Percentiles rank a stretch among this genome's conserved stretches.
These are phyloP conservation scores for Clohesyomyces aquaticus DNA, from an alignment of 495 filamentous ascomycete genomes.

Conservation along the genomic window DNA sequence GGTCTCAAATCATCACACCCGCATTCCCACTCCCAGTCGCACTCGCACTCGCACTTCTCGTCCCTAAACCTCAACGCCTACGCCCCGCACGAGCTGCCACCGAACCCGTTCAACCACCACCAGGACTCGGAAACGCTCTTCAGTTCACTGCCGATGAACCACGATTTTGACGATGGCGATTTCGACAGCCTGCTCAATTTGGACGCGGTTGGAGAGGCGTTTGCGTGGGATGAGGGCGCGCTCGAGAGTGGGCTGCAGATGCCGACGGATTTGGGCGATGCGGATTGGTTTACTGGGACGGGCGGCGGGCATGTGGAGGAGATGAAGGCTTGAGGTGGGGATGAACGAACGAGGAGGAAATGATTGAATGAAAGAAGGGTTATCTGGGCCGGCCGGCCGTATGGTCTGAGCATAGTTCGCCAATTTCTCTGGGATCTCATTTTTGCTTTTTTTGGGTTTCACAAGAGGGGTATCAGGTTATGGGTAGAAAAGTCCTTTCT, in stretches of 20 bases:
- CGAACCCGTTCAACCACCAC: slow-evolving; percentile 36
- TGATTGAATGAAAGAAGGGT: background rate
- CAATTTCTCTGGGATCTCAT: too few relatives aligned
- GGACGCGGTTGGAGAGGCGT: slow-evolving; percentile 39
- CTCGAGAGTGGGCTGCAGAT: slow-evolving; percentile 39
- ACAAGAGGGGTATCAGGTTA: too few relatives aligned
- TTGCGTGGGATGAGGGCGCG: slow-evolving; percentile 36
- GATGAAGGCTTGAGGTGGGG: slow-evolving; percentile 1
- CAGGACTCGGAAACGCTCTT: slow-evolving; percentile 37
- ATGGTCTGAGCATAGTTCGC: too few relatives aligned
- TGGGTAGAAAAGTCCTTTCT: slow-evolving; percentile 6
- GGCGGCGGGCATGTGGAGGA: slow-evolving; percentile 46
- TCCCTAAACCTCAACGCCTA: background rate
- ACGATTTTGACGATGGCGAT: slow-evolving; percentile 48
- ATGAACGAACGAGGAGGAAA: background rate
- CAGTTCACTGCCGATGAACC: slow-evolving; percentile 27
- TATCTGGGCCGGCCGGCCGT: too few relatives aligned
- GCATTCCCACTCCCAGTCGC: background rate
- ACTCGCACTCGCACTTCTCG: background rate
- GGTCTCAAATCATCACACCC: slow-evolving; percentile 5
- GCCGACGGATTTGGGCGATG: slow-evolving; percentile 46
- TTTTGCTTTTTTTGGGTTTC: too few relatives aligned
- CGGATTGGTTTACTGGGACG: slow-evolving; percentile 47
- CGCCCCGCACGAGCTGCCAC: slow-evolving; percentile 1
- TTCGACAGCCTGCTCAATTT: slow-evolving; percentile 45